Conservation (phyloP, 805 yeast genomes). For the Maudiozyma saulgeensis region DNA sequence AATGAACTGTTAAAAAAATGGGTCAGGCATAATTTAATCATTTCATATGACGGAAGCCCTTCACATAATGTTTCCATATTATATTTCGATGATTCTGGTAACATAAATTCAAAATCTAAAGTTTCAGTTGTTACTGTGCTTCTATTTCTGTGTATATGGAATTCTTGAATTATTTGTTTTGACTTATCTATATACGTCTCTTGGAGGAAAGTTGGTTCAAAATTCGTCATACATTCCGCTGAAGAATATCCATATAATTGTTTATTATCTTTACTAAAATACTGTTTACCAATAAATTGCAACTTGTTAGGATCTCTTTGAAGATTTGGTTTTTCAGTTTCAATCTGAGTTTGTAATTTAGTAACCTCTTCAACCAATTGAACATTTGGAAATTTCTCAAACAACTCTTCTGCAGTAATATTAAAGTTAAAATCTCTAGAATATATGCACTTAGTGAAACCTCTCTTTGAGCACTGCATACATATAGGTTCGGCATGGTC, state of each 20-base stretch:
- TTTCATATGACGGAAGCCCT: neutral
- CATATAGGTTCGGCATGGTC: conserved; percentile 23
- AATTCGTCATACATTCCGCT: neutral
- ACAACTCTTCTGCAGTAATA: neutral
- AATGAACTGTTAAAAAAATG: neutral
- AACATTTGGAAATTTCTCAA: neutral
- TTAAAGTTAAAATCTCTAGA: neutral
- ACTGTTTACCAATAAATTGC: neutral
- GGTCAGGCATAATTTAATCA: neutral
- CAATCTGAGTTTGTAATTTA: neutral
- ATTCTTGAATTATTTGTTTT: neutral
- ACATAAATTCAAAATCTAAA: too few relatives aligned
- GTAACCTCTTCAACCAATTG: neutral
- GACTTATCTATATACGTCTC: neutral
- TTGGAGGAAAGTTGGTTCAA: neutral
- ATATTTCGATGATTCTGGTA: neutral
- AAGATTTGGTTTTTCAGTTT: neutral
- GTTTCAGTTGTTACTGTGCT: too few relatives aligned
- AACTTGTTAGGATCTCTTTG: neutral
- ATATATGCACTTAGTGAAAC: conserved; percentile 13
- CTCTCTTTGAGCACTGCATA: conserved; percentile 17
- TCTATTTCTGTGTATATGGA: neutral
- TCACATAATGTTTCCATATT: neutral
- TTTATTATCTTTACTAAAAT: neutral
- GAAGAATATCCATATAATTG: neutral